These are phyloP conservation scores for Trichoderma polysporum DNA, from an alignment of 2,329 filamentous ascomycete species.

Conservation along the genomic window DNA sequence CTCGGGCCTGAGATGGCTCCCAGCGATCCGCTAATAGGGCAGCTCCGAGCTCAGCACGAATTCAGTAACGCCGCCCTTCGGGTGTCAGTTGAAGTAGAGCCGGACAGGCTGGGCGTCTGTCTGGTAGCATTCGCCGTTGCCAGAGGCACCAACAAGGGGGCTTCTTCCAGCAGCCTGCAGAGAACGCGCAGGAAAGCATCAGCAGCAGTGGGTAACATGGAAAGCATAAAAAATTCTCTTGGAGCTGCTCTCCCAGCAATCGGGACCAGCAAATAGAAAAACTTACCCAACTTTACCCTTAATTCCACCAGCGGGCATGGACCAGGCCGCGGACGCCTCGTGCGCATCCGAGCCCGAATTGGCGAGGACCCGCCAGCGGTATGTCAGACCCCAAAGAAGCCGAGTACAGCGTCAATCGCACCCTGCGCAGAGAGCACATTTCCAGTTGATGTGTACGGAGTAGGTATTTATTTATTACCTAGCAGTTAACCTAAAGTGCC, in stretches of 20 bases:
- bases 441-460: no score
- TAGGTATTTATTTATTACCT: not conserved
- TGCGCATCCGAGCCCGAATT: slow-evolving; percentile 9
- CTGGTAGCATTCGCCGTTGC: no score
- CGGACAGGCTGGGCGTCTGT: no score
- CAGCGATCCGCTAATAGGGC: slow-evolving; percentile 10
- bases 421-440: not conserved
- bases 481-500: not conserved
- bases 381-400: not conserved
- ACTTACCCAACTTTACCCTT: not conserved
- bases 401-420: not conserved
- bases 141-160: no score
- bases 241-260: not conserved
- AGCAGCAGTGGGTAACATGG: no score
- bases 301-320: slow-evolving; percentile 6
- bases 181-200: not conserved
- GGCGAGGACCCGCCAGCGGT: not conserved
- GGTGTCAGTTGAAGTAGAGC: not conserved
- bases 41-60: not conserved
- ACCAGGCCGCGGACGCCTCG: slow-evolving; percentile 2
- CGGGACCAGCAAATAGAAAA: not conserved
- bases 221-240: not conserved
- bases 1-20: not conserved
- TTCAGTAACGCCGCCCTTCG: not conserved
- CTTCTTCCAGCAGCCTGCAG: no score